Conservation (phyloP, 2,329 filamentous ascomycete genomes). For the Fusarium graminum region DNA sequence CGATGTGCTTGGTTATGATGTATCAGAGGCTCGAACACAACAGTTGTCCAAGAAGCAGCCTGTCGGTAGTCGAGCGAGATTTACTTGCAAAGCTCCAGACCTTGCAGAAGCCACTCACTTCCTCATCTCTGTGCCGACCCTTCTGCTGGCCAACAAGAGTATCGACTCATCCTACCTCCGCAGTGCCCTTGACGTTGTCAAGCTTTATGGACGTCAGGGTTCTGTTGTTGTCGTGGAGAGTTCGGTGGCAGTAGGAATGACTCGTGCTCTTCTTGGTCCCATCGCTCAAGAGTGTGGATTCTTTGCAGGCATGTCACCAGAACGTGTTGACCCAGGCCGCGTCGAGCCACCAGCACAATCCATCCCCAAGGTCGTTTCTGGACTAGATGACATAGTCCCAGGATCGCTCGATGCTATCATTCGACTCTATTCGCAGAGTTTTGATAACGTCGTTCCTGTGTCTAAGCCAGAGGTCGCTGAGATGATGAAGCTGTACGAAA, state of each 20-base stretch:
- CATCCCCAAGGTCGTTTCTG: constrained; percentile 68
- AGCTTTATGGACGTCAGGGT: constrained; percentile 57
- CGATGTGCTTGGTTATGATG: constrained; percentile 62
- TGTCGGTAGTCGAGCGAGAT: constrained; percentile 49
- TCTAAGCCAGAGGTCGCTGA: constrained; percentile 67
- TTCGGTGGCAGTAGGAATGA: constrained; percentile 68
- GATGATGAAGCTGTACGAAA: constrained; percentile 71
- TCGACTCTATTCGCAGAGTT: constrained; percentile 61
- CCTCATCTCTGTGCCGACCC: constrained; percentile 67
- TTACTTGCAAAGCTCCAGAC: constrained; percentile 56
- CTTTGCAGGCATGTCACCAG: constrained; percentile 64
- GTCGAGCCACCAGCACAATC: constrained; percentile 54
- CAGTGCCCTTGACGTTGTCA: constrained; percentile 59
- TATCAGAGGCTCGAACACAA: constrained; percentile 57
- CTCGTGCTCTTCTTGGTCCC: constrained; percentile 62
- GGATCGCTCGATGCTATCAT: constrained; percentile 61
- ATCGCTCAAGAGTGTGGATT: constrained; percentile 58
- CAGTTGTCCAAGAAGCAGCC: constrained; percentile 51
- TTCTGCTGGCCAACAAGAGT: constrained; percentile 60
- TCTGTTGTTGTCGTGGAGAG: constrained; percentile 66
- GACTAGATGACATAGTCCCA: constrained; percentile 61
- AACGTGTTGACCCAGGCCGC: constrained; percentile 66
- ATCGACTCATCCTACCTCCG: constrained; percentile 63
- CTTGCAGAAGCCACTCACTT: constrained; percentile 63
- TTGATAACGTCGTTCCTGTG: constrained; percentile 62